Percentiles rank a stretch among this genome's conserved stretches.
These are phyloP conservation scores for Glarea lozoyensis DNA, from an alignment of 495 filamentous ascomycete genomes.

Conservation along the genomic window DNA sequence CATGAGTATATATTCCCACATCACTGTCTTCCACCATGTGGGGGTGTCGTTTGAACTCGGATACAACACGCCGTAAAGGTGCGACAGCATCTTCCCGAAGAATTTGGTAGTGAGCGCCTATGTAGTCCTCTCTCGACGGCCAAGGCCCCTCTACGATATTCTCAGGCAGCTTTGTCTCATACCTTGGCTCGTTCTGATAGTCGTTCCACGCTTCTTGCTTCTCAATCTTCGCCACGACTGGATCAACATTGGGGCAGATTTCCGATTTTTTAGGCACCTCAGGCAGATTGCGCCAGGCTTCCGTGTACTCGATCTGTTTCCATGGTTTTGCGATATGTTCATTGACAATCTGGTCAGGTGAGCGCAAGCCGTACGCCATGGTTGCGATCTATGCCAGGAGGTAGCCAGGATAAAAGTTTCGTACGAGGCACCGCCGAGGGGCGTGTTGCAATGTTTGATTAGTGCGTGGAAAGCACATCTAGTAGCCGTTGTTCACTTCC, in stretches of 20 bases:
- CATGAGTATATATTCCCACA: conserved; percentile 18
- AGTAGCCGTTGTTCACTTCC: too few species aligned
- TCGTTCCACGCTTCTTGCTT: conserved; percentile 8
- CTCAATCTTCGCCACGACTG: conserved; percentile 1
- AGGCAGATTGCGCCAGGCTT: conserved; percentile 32
- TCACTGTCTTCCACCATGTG: conserved; percentile 22
- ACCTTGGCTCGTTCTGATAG: conserved; percentile 13
- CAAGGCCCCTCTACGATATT: conserved; percentile 37
- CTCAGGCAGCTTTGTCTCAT: conserved; percentile 23
- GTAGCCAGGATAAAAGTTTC: too few species aligned
- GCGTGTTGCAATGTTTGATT: too few species aligned
- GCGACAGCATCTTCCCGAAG: conserved; percentile 43
- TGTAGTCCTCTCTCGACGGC: conserved; percentile 34
- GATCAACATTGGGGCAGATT: conserved; percentile 25
- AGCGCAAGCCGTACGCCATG: not conserved
- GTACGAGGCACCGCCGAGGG: too few species aligned
- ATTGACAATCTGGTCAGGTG: not conserved
- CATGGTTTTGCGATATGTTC: conserved; percentile 6
- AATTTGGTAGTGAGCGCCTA: conserved; percentile 44
- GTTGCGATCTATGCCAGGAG: too few species aligned
- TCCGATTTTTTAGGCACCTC: conserved; percentile 38
- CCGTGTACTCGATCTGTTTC: conserved; percentile 9
- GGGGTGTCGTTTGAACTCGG: conserved; percentile 29
- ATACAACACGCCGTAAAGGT: conserved; percentile 37
- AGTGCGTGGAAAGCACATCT: too few species aligned